Evolutionary conservation across 805 yeast species (phyloP).

Genomic region (Dipodascus albidus): DNA sequence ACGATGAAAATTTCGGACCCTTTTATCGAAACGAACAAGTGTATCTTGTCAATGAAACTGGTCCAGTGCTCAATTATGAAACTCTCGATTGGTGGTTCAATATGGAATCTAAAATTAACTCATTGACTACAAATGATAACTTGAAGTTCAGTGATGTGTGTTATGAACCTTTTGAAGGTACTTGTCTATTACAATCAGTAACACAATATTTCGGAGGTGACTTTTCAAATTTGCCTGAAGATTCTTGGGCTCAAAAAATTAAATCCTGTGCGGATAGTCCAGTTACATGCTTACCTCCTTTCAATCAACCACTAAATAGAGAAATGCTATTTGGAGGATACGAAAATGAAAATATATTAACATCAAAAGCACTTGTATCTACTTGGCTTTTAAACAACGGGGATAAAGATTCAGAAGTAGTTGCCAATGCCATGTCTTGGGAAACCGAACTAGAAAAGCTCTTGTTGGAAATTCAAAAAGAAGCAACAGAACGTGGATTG

Average conservation of each 20-base stretch:
- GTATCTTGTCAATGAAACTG: slow-evolving; percentile 57
- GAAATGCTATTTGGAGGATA: slow-evolving; percentile 59
- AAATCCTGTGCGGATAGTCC: slow-evolving; percentile 64
- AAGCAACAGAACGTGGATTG: slow-evolving; percentile 43
- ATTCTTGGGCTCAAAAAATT: slow-evolving; percentile 46
- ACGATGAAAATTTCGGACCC: slow-evolving; percentile 79
- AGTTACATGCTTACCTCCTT: slow-evolving; percentile 78
- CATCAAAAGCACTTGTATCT: slow-evolving; percentile 62
- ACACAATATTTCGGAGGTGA: slow-evolving; percentile 79
- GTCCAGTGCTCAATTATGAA: slow-evolving; percentile 54
- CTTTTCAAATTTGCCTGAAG: slow-evolving; percentile 35
- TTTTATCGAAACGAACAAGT: slow-evolving; percentile 84
- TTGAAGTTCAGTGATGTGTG: slow-evolving; percentile 55
- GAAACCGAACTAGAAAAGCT: slow-evolving; percentile 56
- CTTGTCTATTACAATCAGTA: slow-evolving; percentile 77
- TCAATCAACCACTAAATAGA: slow-evolving; percentile 79
- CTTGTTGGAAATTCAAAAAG: slow-evolving; percentile 32
- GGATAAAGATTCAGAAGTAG: slow-evolving; percentile 31
- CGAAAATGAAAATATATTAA: slow-evolving; percentile 31
- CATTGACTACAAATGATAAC: slow-evolving; percentile 20
- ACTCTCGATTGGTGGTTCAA: slow-evolving; percentile 80
- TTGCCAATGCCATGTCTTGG: slow-evolving; percentile 42
- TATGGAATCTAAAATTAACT: slow-evolving; percentile 48
- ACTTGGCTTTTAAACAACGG: slow-evolving; percentile 54
- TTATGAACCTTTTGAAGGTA: slow-evolving; percentile 61